Base-by-base conservation (phyloP, 805 yeast species). In the Teunomyces pallodes region DNA sequence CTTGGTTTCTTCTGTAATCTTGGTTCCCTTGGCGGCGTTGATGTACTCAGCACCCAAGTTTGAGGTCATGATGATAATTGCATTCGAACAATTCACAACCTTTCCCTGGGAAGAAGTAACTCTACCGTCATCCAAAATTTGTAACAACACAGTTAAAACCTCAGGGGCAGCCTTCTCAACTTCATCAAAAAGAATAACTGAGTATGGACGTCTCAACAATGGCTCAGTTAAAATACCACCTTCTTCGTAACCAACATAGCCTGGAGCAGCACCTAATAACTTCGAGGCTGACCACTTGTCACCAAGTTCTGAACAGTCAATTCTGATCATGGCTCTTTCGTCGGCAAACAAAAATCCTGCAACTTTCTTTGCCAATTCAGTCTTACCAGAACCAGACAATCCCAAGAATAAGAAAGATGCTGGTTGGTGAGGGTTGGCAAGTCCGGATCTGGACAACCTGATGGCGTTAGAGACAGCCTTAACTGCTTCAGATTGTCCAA, bases 91-190 rank as follows among this genome's bases (percentile, higher is more conserved):
- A 72, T 91, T 91, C 59, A 94, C 86, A 33, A 90, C 83, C 60
- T 92, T 91, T 63, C 99, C 99, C 62, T 87, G 90, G 46, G 96
- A 89, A 13, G 96, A 87, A 12, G 97, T 90, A 53, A 94, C 84
- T 69, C 97, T 84, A 64, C 99, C 99, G 69, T 94, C 99, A 62
- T 94, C 99, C 52, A 94, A 75, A 72, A 94, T 82, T 69, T 94
- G 99, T 57, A 94, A 77, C 60, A 94, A 76, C 16, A 94, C 86
- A 7, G 97, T 94, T 63, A 92, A 76, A 2, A 94, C 99, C 66
- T 92, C 98, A 1, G 99, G 99, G 5, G 96, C 96, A 13, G 99
- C 99, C 70, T 94, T 94, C 65, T 94, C 99, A 48, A 94, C 96
- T 73, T 94, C 99, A 70, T 94, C 99, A 62, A 94, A 94, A 52